Evolutionary conservation across 768 basidiomycete genomes (phyloP).

Genomic region (Phlebiopsis gigantea): DNA sequence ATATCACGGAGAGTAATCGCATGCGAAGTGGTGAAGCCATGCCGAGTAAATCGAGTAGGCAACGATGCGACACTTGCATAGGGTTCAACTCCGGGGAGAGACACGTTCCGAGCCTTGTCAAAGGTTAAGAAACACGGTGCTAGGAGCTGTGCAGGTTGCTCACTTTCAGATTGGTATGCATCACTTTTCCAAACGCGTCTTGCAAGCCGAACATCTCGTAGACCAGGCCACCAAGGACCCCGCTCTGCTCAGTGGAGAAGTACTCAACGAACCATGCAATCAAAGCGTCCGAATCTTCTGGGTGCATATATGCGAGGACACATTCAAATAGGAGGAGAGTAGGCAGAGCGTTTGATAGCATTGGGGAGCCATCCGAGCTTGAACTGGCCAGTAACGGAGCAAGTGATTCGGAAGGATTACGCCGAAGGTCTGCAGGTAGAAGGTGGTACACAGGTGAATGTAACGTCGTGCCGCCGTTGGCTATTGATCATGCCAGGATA

Average conservation of each 20-base stretch:
- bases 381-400: slow-evolving; percentile 30
- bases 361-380: slow-evolving; percentile 16
- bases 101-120: slow-evolving; percentile 60
- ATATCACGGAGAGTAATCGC: slow-evolving; percentile 71
- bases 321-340: slow-evolving; percentile 92
- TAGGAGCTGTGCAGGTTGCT: slow-evolving; percentile 9
- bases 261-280: slow-evolving; percentile 70
- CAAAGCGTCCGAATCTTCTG: slow-evolving; percentile 49
- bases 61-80: slow-evolving; percentile 56
- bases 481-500: slow-evolving; percentile 41
- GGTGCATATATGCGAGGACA: slow-evolving; percentile 83
- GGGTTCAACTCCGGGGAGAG: slow-evolving; percentile 66
- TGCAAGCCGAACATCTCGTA: slow-evolving; percentile 93
- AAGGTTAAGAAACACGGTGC: not conserved
- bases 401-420: slow-evolving; percentile 45
- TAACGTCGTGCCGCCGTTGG: slow-evolving; percentile 56
- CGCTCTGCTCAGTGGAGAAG: slow-evolving; percentile 29
- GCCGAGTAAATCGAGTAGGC: slow-evolving; percentile 49
- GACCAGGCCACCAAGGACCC: slow-evolving; percentile 51
- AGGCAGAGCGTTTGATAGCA: slow-evolving; percentile 61
- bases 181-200: slow-evolving; percentile 89
- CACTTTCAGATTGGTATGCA: slow-evolving; percentile 84
- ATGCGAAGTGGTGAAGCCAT: slow-evolving; percentile 48
- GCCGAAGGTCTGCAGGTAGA: slow-evolving; percentile 72
- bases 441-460: slow-evolving; percentile 60